Conservation (phyloP, 2,329 filamentous ascomycete species). For the Graphilbum fragrans region DNA sequence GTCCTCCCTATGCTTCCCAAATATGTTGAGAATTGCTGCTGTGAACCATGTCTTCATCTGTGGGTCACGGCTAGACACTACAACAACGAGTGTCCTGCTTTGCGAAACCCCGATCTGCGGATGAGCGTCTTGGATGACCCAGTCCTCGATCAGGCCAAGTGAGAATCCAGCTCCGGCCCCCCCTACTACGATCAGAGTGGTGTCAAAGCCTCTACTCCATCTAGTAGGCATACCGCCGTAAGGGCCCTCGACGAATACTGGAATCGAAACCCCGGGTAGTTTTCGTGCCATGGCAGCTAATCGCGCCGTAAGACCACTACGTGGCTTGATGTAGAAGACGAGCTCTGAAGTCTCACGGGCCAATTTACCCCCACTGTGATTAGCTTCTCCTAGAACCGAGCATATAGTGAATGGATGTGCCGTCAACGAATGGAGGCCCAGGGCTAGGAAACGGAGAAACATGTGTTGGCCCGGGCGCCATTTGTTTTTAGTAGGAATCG, state of each 20-base stretch:
- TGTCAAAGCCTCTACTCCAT: constrained; percentile 26
- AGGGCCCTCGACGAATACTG: constrained; percentile 43
- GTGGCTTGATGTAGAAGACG: constrained; percentile 39
- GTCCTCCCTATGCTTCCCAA: too few relatives aligned
- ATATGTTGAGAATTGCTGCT: too few relatives aligned
- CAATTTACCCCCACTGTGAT: constrained; percentile 10
- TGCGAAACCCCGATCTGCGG: too few relatives aligned
- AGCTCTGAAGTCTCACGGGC: constrained; percentile 19
- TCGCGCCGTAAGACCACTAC: constrained; percentile 34
- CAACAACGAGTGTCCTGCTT: too few relatives aligned
- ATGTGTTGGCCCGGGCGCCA: constrained; percentile 44
- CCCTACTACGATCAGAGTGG: constrained; percentile 36
- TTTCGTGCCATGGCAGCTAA: constrained; percentile 26
- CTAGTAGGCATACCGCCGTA: constrained; percentile 37
- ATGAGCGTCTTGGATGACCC: too few relatives aligned
- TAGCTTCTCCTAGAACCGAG: constrained; percentile 4
- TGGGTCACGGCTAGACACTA: too few relatives aligned
- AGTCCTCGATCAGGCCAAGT: constrained; percentile 34
- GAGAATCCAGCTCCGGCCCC: constrained; percentile 44
- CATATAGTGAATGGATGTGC: constrained; percentile 11
- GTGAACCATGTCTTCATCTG: too few relatives aligned
- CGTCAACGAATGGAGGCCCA: constrained; percentile 7
- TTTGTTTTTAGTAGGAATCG: constrained; percentile 26
- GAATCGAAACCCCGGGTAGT: constrained; percentile 22
- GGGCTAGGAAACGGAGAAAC: constrained; percentile 8